A percentile compares a stretch with the other conserved stretches of the same genome.
These are phyloP conservation scores for Ophiostoma tasmaniense DNA, from an alignment of 2,329 filamentous ascomycete species.

Conservation along the genomic window DNA sequence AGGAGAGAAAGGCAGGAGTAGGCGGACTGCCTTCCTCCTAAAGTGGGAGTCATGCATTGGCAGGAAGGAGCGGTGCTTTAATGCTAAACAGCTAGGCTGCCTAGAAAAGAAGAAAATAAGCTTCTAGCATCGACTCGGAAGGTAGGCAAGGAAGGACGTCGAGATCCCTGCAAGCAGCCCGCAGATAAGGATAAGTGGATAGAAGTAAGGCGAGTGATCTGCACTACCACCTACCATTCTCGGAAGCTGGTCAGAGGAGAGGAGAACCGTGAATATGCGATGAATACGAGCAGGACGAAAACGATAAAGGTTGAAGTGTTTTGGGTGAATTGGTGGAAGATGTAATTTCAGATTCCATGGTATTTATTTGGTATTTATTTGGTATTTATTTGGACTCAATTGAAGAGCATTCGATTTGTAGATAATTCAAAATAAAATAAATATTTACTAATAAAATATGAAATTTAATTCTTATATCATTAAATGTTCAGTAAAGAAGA, in stretches of 20 bases:
- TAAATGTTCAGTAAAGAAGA: not conserved
- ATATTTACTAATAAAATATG: not conserved
- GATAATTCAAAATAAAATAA: too few species aligned
- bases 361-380: too few species aligned
- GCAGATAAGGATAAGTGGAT: conserved; percentile 1
- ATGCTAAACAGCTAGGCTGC: not conserved
- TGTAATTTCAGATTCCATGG: too few species aligned
- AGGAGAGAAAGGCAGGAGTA: not conserved
- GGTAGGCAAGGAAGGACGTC: not conserved
- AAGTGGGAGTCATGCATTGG: not conserved
- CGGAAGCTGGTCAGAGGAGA: conserved; percentile 11
- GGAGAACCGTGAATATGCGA: not conserved
- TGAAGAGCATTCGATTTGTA: too few species aligned
- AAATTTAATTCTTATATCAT: not conserved
- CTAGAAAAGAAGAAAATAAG: not conserved
- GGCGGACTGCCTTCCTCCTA: not conserved
- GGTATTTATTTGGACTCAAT: not conserved
- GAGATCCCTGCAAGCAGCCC: not conserved
- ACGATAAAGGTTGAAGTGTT: not conserved
- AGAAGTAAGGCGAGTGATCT: not conserved
- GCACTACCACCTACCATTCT: conserved; percentile 15
- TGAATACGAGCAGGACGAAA: not conserved
- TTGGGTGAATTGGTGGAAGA: too few species aligned
- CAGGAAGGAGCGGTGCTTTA: not conserved
- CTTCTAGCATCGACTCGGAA: conserved; percentile 3